Conservation (phyloP, 1,284 basidiomycete species). For the Trichosporon sp. region DNA sequence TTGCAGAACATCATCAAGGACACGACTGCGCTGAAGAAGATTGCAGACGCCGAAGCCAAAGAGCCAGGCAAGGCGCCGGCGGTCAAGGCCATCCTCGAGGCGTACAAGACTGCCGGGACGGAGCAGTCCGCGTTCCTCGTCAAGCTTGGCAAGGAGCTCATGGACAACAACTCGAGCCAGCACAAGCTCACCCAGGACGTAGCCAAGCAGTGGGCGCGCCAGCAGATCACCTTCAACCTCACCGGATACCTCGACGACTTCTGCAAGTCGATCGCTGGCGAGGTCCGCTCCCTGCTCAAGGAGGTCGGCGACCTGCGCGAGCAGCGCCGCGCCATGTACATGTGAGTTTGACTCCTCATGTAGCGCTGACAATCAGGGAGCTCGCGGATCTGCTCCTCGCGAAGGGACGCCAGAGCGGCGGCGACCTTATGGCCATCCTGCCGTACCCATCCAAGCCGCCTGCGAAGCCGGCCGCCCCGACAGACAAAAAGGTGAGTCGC, state of each 20-base stretch:
- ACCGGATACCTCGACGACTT: constrained; percentile 35
- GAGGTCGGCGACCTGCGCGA: constrained; percentile 49
- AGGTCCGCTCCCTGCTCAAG: constrained; percentile 45
- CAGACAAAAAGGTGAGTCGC: constrained; percentile 18
- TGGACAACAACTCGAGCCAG: constrained; percentile 47
- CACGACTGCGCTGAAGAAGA: constrained; percentile 45
- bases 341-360: constrained; percentile 3
- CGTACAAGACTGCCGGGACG: constrained; percentile 41
- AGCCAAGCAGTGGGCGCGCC: constrained; percentile 39
- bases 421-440: constrained; percentile 48
- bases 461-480: constrained; percentile 23
- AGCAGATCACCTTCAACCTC: constrained; percentile 50
- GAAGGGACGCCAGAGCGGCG: constrained; percentile 47
- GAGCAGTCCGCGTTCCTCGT: constrained; percentile 42
- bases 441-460: constrained; percentile 41
- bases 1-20: constrained; percentile 42
- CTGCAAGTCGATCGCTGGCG: constrained; percentile 34
- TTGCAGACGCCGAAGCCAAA: constrained; percentile 40
- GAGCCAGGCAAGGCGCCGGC: constrained; percentile 34
- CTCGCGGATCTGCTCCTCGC: constrained; percentile 47
- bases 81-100: constrained; percentile 46
- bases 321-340: constrained; percentile 45
- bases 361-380: constrained; percentile 20
- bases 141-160: constrained; percentile 42
- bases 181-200: constrained; percentile 43